Evolutionary conservation across 805 yeast species (phyloP), one percentile per base, ranked within the genome.

Genomic region (Candida manassasensis): DNA sequence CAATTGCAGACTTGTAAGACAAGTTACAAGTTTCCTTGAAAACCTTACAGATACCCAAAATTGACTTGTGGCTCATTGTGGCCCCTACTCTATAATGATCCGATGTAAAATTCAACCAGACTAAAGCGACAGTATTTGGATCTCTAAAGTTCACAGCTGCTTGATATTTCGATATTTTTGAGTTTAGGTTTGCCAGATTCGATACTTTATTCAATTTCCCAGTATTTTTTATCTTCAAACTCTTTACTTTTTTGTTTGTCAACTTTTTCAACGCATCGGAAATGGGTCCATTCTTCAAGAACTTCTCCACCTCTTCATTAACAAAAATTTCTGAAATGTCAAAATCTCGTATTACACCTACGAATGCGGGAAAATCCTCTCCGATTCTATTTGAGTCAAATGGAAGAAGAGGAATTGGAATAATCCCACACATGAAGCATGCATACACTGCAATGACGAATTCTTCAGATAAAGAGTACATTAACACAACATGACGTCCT

Each of bases 21-120:
- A 93, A 68, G 41, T 86, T 90, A 50, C 96, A 85, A 0, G 97
- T 90, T 53, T 90, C 97, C 48, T 93, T 90, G 51, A 87, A 73
- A 14, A 85, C 84, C 49, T 89, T 87, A 58, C 97, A 88, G 56
- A 85, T 73, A 2, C 86, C 81, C 46, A 89, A 59, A 9, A 93
- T 63, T 33, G 76, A 73, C 27, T 69, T 61, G 53, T 84, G 93
- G 16, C 76, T 77, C 42, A 75, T 57, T 13, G 64, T 63, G 2
- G 73, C 71, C 0, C 83, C 85, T 0, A 75, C 69, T 37, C 84
- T 67, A 13, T 75, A 68, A 47, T 83, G 83, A 48, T 87, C 95
- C 0, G 88, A 69, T 0, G 84, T 75, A 69, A 79, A 81, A 43
- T 76, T 69, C 11, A 84, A 55, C 83, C 93, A 79, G 0, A 87